These are phyloP conservation scores for Hemileccinum impolitum DNA, from an alignment of 768 basidiomycete genomes.

Conservation along the genomic window DNA sequence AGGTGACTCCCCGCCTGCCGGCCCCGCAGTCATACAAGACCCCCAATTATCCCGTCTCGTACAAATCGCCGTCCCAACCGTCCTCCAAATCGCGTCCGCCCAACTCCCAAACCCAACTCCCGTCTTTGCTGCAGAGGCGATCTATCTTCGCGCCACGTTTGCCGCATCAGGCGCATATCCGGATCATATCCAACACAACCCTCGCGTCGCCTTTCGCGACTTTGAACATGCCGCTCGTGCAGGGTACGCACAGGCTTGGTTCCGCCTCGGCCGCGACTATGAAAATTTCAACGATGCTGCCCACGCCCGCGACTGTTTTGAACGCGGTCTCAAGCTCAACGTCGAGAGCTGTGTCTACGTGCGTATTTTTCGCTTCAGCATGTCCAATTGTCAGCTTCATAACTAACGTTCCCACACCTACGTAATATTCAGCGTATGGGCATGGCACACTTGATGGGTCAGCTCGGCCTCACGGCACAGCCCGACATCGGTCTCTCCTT, in stretches of 20 bases:
- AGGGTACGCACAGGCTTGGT: conserved; percentile 84
- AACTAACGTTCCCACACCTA: conserved; percentile 1
- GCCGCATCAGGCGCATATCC: conserved; percentile 71
- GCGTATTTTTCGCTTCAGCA: conserved; percentile 22
- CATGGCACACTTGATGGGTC: conserved; percentile 88
- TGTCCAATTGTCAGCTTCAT: no score
- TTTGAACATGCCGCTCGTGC: conserved; percentile 80
- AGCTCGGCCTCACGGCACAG: conserved; percentile 61
- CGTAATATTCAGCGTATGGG: conserved; percentile 66
- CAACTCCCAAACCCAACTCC: conserved; percentile 36
- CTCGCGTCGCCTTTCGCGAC: conserved; percentile 81
- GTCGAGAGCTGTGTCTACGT: conserved; percentile 85
- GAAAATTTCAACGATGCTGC: conserved; percentile 76
- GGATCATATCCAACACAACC: conserved; percentile 58
- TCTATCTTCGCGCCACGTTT: conserved; percentile 75
- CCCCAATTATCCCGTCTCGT: conserved; percentile 56
- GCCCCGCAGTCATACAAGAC: conserved; percentile 56
- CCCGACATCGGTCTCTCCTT: conserved; percentile 62
- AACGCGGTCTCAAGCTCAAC: conserved; percentile 68
- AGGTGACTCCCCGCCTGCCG: conserved; percentile 42
- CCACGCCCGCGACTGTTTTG: conserved; percentile 83
- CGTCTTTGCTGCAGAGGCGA: conserved; percentile 60
- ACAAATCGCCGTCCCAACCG: conserved; percentile 59
- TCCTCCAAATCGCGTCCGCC: conserved; percentile 53
- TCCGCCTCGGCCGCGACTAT: conserved; percentile 86